A percentile compares a stretch with the other conserved stretches of the same genome.
Conservation (phyloP, 345 rosid species). For the Geranium rotundifolium region DNA sequence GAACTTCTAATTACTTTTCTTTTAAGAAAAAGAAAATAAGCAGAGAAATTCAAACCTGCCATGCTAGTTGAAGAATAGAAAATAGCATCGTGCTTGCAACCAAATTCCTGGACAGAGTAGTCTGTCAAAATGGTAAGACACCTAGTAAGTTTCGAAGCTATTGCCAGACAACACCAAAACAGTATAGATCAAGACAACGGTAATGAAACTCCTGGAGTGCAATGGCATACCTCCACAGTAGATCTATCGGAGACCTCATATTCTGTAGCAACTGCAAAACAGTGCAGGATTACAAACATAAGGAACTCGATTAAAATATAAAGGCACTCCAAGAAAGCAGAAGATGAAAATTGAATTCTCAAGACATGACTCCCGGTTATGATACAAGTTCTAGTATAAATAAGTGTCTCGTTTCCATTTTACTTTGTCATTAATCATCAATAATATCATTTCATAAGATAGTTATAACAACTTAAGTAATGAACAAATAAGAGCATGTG, state of each 20-base stretch:
- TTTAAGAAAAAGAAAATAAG: background rate
- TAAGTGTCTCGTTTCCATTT: no score
- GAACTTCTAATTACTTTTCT: background rate
- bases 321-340: background rate
- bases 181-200: background rate
- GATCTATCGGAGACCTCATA: conserved; percentile 7
- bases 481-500: no score
- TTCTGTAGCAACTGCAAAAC: conserved; percentile 1
- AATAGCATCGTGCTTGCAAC: conserved; percentile 37
- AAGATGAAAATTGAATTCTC: background rate
- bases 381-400: background rate
- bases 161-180: background rate
- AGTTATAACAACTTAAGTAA: no score
- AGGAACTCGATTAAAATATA: no score
- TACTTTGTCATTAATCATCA: no score
- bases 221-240: conserved; percentile 21
- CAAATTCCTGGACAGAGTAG: conserved; percentile 16
- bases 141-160: background rate
- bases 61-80: conserved; percentile 39
- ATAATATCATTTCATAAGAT: no score
- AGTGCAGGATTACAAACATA: no score
- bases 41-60: conserved; percentile 41
- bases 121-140: conserved; percentile 15
- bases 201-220: background rate
- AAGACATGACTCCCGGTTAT: background rate